Conservation (phyloP, 306 rosid species). For the Calophaca sinica region DNA sequence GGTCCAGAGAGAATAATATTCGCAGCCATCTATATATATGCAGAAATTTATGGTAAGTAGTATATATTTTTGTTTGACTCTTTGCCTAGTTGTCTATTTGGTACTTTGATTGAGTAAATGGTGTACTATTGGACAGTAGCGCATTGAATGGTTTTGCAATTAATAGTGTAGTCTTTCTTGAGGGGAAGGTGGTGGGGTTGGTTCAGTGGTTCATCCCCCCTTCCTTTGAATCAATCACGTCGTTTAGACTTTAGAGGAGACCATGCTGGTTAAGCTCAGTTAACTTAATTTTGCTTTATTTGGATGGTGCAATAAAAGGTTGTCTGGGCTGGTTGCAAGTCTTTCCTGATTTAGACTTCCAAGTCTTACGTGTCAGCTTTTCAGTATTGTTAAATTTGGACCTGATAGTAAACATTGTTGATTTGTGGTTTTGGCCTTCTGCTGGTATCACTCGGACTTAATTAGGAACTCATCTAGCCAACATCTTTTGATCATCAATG, state of each 20-base stretch:
- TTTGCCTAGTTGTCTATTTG: constrained; percentile 7
- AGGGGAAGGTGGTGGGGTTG: constrained; percentile 45
- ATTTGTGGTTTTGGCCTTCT: not conserved
- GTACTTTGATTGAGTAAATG: constrained; percentile 16
- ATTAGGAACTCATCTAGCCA: not conserved
- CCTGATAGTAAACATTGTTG: not conserved
- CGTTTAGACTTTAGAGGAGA: constrained; percentile 36
- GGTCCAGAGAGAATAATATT: constrained; percentile 26
- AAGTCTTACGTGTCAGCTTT: constrained; percentile 7
- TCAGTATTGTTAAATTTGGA: constrained; percentile 19
- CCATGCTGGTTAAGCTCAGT: not conserved
- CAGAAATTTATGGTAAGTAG: constrained; percentile 44
- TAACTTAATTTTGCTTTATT: constrained; percentile 17
- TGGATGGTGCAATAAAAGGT: constrained; percentile 8
- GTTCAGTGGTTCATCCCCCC: constrained; percentile 46
- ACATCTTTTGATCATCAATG: constrained; percentile 29
- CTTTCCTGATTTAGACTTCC: constrained; percentile 19
- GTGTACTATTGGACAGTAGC: constrained; percentile 28
- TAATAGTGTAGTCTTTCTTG: constrained; percentile 25
- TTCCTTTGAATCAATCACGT: constrained; percentile 30
- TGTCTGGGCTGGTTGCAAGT: not conserved
- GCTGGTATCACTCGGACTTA: not conserved
- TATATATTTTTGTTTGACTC: constrained; percentile 34
- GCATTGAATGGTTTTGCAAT: constrained; percentile 37
- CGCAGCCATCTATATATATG: constrained; percentile 30